Base-by-base conservation (phyloP, 257 asterid species). In the Ilex aquifolium region DNA sequence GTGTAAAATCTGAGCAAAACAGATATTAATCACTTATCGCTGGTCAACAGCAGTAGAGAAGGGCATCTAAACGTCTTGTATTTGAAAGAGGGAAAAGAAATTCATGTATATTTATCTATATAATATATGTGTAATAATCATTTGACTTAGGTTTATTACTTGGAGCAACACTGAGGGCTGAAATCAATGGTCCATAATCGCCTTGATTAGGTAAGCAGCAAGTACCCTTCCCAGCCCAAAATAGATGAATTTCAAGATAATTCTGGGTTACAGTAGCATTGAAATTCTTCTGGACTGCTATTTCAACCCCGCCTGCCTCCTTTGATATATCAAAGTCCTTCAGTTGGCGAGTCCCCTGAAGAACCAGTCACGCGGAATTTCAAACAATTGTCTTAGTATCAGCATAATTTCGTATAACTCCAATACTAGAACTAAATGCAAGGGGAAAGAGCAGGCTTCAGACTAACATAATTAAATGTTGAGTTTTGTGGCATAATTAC, bases 221-320 rank as follows among this genome's bases (percentile, higher is more conserved):
- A 14, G 56, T 50, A 9, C 56, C 56, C 21, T 50, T 50, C 21
- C 56, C 56, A 9, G 56, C 56, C 56, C 56, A 50, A n/a, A 50
- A 50, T 6, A 50, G 56, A 50, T 50, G 56, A n/a, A 50, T 50
- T 50, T 50, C 56, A 50, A 50, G 56, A 50, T 50, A n/a, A n/a
- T 50, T 50, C 56, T 50, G 1, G 8, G 56, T 11, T n/a, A 50
- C 56, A n/a, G 15, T 4, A 50, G 21, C 56, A 10, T 13, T 50
- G 56, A 50, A 50, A n/a, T 50, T 14, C 56, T n/a, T 50, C 13
- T 14, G 0, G 21, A 50, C 56, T 11, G 56, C 56, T 50, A 9
- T 13, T 13, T 11, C 15, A 50, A n/a, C 15, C 16, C 21, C 56
- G 13, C 56, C 56, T 9, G 56, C 56, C 56, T 50, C 56, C 5